These are phyloP conservation scores for Linanthus parryae DNA, from an alignment of 148 eudicot species.

Conservation along the genomic window DNA sequence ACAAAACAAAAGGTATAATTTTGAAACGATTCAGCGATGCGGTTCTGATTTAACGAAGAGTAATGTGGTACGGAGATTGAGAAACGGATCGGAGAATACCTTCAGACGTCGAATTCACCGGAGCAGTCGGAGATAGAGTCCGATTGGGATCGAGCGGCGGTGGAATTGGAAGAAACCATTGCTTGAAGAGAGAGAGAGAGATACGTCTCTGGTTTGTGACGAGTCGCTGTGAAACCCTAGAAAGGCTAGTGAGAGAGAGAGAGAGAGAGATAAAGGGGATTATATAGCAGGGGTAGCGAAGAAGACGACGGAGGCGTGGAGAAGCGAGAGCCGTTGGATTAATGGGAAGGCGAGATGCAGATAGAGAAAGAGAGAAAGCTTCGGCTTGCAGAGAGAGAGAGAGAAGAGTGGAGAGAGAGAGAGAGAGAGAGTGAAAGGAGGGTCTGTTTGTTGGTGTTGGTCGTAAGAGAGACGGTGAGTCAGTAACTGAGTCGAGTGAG, in stretches of 20 bases:
- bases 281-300: constrained; percentile 9
- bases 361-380: constrained; percentile 8
- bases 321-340: constrained; percentile 11
- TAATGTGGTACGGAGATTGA: background rate
- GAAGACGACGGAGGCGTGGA: constrained; percentile 15
- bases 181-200: constrained; percentile 1
- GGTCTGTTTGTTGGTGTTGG: background rate
- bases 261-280: constrained; percentile 9
- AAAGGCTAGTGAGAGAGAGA: background rate
- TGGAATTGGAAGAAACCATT: constrained; percentile 2
- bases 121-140: background rate
- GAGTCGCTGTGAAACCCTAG: constrained; percentile 3
- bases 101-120: background rate
- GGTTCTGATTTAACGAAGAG: background rate
- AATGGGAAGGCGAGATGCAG: background rate
- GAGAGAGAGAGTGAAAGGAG: constrained; percentile 4
- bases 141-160: constrained; percentile 9
- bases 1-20: background rate
- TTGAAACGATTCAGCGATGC: background rate
- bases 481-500: too few species aligned
- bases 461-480: constrained; percentile 8
- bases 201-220: background rate
- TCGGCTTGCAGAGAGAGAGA: background rate
- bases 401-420: background rate
- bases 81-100: background rate